Percentiles rank a stretch among this genome's conserved stretches.
Evolutionary conservation across 345 rosid genomes (phyloP).

Genomic region (Syzygium oleosum): DNA sequence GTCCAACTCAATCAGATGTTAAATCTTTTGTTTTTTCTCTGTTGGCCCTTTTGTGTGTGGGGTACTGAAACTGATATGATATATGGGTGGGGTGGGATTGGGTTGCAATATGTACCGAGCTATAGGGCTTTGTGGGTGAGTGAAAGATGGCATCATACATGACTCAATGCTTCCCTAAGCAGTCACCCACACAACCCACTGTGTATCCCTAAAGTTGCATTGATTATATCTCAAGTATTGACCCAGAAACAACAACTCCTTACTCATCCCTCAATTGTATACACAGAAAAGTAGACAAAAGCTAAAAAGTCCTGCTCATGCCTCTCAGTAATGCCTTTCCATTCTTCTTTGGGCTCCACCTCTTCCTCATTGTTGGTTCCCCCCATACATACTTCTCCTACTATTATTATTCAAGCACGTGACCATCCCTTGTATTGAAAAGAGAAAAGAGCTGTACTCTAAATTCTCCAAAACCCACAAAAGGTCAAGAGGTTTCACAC

Average conservation of each 20-base stretch:
- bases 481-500: slow-evolving; percentile 6
- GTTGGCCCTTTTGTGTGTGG: neutral
- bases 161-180: slow-evolving; percentile 75
- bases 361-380: slow-evolving; percentile 1
- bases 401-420: slow-evolving; percentile 11
- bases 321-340: neutral
- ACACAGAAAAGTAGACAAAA: neutral
- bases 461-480: neutral
- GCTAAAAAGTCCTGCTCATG: neutral
- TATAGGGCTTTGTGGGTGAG: slow-evolving; percentile 8
- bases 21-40: neutral
- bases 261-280: neutral
- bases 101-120: neutral
- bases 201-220: neutral
- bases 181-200: slow-evolving; percentile 25
- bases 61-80: neutral
- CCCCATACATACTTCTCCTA: neutral
- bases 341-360: slow-evolving; percentile 49
- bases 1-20: neutral
- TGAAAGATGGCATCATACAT: slow-evolving; percentile 59
- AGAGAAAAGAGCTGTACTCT: neutral
- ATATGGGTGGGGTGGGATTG: neutral
- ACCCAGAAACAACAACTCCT: neutral
- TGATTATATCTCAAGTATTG: neutral
- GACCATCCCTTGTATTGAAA: neutral